phyloP scores from a whole-genome alignment of 1,139 yeast genomes.

The Pichia sp. region DNA sequence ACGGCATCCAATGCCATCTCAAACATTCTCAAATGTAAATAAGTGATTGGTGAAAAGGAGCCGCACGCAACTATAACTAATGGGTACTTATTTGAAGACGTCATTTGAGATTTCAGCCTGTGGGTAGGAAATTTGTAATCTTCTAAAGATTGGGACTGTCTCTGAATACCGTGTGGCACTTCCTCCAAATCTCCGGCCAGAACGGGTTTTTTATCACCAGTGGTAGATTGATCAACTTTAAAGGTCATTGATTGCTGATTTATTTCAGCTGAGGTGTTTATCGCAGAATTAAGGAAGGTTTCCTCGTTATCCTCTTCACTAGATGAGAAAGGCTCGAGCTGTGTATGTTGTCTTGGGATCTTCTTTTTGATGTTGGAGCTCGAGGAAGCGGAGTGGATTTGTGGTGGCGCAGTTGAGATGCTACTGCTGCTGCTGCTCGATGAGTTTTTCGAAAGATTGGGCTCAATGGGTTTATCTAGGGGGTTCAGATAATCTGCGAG shows the following conservation, averaged over 20 bases:
- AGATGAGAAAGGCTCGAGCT: slow-evolving; percentile 38
- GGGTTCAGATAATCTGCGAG: slow-evolving; percentile 67
- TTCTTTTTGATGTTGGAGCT: slow-evolving; percentile 7
- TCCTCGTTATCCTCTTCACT: slow-evolving; percentile 22
- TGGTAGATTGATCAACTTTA: slow-evolving; percentile 54
- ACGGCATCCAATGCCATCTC: slow-evolving; percentile 96
- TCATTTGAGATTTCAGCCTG: slow-evolving; percentile 61
- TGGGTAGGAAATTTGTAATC: slow-evolving; percentile 81
- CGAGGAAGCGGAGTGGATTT: not conserved
- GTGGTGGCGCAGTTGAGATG: not conserved
- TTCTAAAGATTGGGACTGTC: slow-evolving; percentile 69
- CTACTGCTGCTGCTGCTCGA: not conserved
- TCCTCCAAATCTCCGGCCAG: slow-evolving; percentile 56
- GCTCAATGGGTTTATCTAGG: slow-evolving; percentile 68
- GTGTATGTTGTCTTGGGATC: slow-evolving; percentile 37
- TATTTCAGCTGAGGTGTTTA: not conserved
- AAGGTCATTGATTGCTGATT: slow-evolving; percentile 2
- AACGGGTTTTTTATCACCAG: slow-evolving; percentile 42
- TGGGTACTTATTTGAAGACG: slow-evolving; percentile 77
- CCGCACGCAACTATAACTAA: slow-evolving; percentile 96
- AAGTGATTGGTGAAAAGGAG: slow-evolving; percentile 91
- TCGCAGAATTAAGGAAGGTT: too few relatives aligned
- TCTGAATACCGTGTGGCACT: slow-evolving; percentile 85
- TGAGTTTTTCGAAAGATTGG: slow-evolving; percentile 20
- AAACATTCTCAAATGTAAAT: slow-evolving; percentile 90